Conservation (phyloP, 176 grass and related monocot species). For the Carex cristatella region DNA sequence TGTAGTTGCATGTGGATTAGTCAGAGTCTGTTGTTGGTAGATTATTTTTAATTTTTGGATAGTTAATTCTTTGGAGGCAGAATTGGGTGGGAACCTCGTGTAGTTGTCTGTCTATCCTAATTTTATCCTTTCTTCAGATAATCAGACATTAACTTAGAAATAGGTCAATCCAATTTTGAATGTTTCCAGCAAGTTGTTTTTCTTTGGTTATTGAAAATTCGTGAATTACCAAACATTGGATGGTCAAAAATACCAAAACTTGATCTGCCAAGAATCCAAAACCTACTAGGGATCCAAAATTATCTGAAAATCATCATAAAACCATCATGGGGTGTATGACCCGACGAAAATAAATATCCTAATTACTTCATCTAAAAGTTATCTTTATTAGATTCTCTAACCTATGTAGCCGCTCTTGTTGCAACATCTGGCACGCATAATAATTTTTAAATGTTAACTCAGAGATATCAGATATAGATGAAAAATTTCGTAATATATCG, state of each 20-base stretch:
- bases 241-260: background rate
- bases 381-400: too few species aligned
- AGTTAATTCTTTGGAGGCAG: slow-evolving; percentile 17
- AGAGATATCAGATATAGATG: background rate
- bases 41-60: slow-evolving; percentile 8
- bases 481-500: too few species aligned
- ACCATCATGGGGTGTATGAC: too few species aligned
- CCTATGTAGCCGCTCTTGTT: too few species aligned
- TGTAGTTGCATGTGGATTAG: slow-evolving; percentile 10
- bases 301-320: background rate
- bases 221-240: background rate
- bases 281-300: background rate
- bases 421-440: background rate
- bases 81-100: slow-evolving; percentile 1
- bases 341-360: too few species aligned
- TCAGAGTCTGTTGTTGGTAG: background rate
- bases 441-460: background rate
- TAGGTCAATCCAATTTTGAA: slow-evolving; percentile 2
- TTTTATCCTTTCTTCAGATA: background rate
- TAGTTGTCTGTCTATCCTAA: slow-evolving; percentile 7
- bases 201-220: background rate
- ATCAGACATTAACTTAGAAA: background rate
- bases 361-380: too few species aligned
- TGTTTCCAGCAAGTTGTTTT: background rate
- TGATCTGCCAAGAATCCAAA: background rate